Evolutionary conservation across 495 filamentous ascomycete species (phyloP).

Genomic region (Hamigera avellanea): DNA sequence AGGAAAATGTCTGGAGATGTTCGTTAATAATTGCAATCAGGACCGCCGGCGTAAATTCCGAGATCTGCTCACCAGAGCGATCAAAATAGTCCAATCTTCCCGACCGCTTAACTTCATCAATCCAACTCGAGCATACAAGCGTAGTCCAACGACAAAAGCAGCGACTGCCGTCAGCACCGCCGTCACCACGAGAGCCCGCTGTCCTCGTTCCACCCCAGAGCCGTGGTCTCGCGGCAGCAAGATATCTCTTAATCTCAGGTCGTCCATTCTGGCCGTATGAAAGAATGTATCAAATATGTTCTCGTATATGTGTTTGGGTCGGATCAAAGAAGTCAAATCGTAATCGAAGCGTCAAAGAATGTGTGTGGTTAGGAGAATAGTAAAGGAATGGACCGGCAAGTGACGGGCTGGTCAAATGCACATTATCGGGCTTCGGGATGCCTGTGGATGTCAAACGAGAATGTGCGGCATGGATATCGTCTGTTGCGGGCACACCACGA

Average conservation of each 20-base stretch:
- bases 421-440: no score
- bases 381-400: no score
- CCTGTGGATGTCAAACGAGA: no score
- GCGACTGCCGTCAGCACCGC: slow-evolving; percentile 20
- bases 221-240: slow-evolving; percentile 10
- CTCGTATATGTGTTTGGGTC: neutral
- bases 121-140: slow-evolving; percentile 21
- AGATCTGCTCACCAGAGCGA: slow-evolving; percentile 13
- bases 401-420: no score
- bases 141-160: slow-evolving; percentile 18
- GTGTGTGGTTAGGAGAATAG: no score
- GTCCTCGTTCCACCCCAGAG: slow-evolving; percentile 15
- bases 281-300: slow-evolving; percentile 6
- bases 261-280: slow-evolving; percentile 11
- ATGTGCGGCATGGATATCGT: no score
- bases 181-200: slow-evolving; percentile 25
- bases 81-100: slow-evolving; percentile 25
- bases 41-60: neutral
- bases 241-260: slow-evolving; percentile 3
- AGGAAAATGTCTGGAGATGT: slow-evolving; percentile 9
- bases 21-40: neutral
- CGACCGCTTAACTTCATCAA: slow-evolving; percentile 26
- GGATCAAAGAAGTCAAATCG: no score
- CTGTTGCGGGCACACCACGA: no score
- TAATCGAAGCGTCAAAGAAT: no score